Base-by-base conservation (phyloP, 2,329 filamentous ascomycete species). In the Zelopaecilomyces penicillatus region DNA sequence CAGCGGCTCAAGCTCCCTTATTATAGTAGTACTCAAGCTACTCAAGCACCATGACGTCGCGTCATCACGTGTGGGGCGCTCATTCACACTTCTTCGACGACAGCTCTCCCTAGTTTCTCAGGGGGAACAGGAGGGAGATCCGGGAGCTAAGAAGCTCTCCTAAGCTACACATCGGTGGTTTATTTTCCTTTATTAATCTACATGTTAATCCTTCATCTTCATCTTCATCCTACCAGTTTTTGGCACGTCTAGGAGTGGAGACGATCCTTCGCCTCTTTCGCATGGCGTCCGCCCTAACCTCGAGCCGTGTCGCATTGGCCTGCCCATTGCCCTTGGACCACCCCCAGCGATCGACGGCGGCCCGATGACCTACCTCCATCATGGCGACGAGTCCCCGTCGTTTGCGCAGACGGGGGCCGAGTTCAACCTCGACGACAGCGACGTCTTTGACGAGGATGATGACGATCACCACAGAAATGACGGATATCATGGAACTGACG, bases 351-450 rank as follows among this genome's bases (percentile, higher is more conserved):
- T 32, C 37, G 36, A 43, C 37, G 32, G 37, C 35, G 43, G 37
- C 35, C 43, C 41, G 43, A 54, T 54, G 47, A 41, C 42, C 38
- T 57, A 56, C 56, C 52, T 49, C 43, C 51, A 50, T 37, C 52
- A 48, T 42, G 48, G 42, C 49, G 54, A 58, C 46, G 53, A 54
- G 19, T 58, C 60, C 41, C 59, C 63, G 19, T 61, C 62, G n/a
- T 68, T 67, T 52, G 64, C 65, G 41, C 65, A 66, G 54, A 67
- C 65, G 31, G 61, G 62, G 37, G 57, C 60, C 38, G 64, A 66
- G 39, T 59, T 65, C 50, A 54, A 47, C 41, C 60, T 65, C 41
- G 63, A 66, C 45, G 59, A 61, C 51, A 58, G 52, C 46, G 51
- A 52, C 33, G 52, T 52, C 30, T 52, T 50, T 31, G 52, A 55